Conservation (phyloP, 805 yeast genomes). For the Wickerhamiella azymoides region DNA sequence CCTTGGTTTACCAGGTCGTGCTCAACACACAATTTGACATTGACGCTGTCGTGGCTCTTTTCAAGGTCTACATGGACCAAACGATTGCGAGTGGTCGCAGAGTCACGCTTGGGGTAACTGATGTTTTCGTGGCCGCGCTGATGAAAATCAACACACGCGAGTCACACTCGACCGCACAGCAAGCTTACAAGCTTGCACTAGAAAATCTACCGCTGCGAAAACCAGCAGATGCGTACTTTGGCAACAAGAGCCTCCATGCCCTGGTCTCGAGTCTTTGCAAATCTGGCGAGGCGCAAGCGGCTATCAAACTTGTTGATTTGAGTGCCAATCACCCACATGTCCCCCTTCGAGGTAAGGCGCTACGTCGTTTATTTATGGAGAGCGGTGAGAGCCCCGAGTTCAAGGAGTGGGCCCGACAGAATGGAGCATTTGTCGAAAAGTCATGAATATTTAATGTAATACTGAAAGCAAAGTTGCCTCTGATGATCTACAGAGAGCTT, state of each 20-base stretch:
- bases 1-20: slow-evolving; percentile 19
- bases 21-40: slow-evolving; percentile 15
- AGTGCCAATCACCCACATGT: not conserved
- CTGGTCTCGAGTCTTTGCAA: not conserved
- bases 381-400: not conserved
- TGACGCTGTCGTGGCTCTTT: slow-evolving; percentile 12
- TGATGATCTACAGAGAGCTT: no score
- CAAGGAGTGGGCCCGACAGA: not conserved
- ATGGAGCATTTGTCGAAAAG: not conserved
- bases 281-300: not conserved
- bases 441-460: no score
- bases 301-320: not conserved
- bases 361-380: not conserved
- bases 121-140: slow-evolving; percentile 19
- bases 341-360: slow-evolving; percentile 1
- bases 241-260: not conserved
- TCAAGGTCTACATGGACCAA: slow-evolving; percentile 11
- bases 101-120: slow-evolving; percentile 13
- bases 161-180: slow-evolving; percentile 16
- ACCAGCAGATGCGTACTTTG: not conserved
- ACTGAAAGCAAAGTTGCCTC: no score
- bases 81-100: not conserved
- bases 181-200: slow-evolving; percentile 14
- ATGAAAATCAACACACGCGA: slow-evolving; percentile 7
- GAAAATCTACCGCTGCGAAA: slow-evolving; percentile 7